Base-by-base conservation (phyloP, 73 alveolate species). In the Loxodes magnus region DNA sequence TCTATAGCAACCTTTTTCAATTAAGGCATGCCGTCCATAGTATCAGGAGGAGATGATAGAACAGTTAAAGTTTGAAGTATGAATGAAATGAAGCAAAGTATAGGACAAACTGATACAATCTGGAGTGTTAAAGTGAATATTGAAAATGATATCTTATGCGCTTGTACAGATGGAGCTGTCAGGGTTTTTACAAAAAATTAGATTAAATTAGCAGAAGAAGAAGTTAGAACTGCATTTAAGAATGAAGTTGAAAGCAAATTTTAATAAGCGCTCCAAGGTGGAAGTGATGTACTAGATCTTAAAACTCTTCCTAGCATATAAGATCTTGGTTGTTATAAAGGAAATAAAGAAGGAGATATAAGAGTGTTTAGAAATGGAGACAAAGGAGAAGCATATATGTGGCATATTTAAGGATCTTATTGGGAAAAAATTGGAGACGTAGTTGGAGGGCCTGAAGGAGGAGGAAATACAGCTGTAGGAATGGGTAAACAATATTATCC, bases 391-490 rank as follows among this genome's bases (percentile, higher is more conserved):
- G 99, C 98, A 1, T 94, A 90, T 63, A 56, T 76, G 56, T 94
- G 92, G 94, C 93, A 92, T 61, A 87, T 60, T 20, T 77, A 83
- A 21, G 85, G 64, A 21, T 43, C 61, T 10, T 76, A 57, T 31
- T 94, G 99, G 99, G 94, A 87, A 51, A 60, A 70, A 51, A 70
- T 94, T 7, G 99, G 99, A 15, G 99, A 94, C 60, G 98, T 90
- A 7, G 67, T 87, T 15, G 67, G 70, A 3, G 74, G 88, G 64
- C 48, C 89, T 78, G 52, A 69, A 57, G 23, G 64, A 36, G 26
- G 39, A 27, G 27, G 38, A 48, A 56, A 31, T 41, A 19, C 63
- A 20, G 43, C 64, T 0, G 15, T 21, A 1, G 74, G 67, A 6
- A 67, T 60, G 0, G 12, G 50, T 19, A 71, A 65, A 48, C 83